A percentile compares a stretch with the other conserved stretches of the same genome.
Conservation (phyloP, 495 filamentous ascomycete species). For the Usnea hakonensis region DNA sequence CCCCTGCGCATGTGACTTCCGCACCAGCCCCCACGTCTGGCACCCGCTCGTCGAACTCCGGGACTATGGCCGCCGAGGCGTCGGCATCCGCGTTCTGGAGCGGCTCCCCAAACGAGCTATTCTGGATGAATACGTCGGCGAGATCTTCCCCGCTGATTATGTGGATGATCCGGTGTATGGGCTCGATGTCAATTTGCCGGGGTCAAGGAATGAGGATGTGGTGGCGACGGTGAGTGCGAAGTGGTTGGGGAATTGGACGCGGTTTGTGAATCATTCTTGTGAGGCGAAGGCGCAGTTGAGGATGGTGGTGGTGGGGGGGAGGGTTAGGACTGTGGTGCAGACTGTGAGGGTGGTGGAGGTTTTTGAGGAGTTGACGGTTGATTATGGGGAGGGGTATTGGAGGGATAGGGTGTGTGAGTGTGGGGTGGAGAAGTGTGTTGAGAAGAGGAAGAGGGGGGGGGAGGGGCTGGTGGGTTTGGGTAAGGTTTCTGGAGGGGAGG, state of each 20-base stretch:
- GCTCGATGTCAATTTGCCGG: not conserved
- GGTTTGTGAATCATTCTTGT: constrained; percentile 73
- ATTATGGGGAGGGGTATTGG: constrained; percentile 29
- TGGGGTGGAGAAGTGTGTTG: not conserved
- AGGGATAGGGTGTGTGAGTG: not conserved
- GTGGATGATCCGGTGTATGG: not conserved
- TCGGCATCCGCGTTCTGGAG: constrained; percentile 32
- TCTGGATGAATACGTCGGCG: constrained; percentile 32
- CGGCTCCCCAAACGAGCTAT: constrained; percentile 24
- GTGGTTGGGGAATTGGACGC: constrained; percentile 43
- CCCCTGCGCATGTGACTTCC: not conserved
- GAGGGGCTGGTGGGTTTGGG: not conserved
- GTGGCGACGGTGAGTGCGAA: constrained; percentile 10
- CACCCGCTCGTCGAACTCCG: constrained; percentile 31
- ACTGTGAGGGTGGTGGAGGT: constrained; percentile 25
- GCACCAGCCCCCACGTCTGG: not conserved
- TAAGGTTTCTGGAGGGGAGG: not conserved
- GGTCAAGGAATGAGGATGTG: not conserved
- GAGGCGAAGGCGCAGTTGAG: constrained; percentile 37
- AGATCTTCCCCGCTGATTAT: constrained; percentile 20
- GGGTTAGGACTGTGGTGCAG: constrained; percentile 20
- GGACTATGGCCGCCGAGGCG: constrained; percentile 27
- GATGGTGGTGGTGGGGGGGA: constrained; percentile 21
- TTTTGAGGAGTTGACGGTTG: constrained; percentile 31
- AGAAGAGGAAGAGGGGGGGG: not conserved